Conservation (phyloP, 768 basidiomycete species). For the Tylopilus subfusipes region DNA sequence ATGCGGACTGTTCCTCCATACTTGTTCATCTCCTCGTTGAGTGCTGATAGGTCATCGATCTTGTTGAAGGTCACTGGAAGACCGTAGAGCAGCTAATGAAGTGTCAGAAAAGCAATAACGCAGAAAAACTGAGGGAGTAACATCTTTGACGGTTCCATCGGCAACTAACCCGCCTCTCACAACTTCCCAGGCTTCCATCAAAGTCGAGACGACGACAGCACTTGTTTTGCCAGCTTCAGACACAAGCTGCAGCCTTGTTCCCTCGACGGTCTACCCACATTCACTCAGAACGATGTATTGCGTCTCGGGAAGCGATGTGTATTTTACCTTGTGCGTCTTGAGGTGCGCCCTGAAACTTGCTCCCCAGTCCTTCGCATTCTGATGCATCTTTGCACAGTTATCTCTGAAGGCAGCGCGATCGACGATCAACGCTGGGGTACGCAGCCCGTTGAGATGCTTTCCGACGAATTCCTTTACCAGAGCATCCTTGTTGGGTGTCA, state of each 20-base stretch:
- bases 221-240: constrained; percentile 51
- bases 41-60: constrained; percentile 59
- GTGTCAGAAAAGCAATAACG: constrained; percentile 3
- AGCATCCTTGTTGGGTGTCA: constrained; percentile 44
- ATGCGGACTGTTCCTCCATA: constrained; percentile 62
- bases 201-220: constrained; percentile 75
- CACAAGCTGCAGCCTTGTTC: constrained; percentile 63
- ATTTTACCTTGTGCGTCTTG: constrained; percentile 76
- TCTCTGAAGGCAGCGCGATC: constrained; percentile 67
- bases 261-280: constrained; percentile 62
- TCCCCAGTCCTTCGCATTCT: constrained; percentile 60
- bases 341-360: constrained; percentile 78
- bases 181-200: constrained; percentile 79
- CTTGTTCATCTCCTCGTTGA: constrained; percentile 53
- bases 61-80: constrained; percentile 71
- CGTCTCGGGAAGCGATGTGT: not conserved
- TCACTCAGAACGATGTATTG: constrained; percentile 4
- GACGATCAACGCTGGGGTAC: constrained; percentile 77
- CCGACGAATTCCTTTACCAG: constrained; percentile 57
- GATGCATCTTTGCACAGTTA: constrained; percentile 75
- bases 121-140: constrained; percentile 27
- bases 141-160: constrained; percentile 76
- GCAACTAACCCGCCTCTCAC: constrained; percentile 62
- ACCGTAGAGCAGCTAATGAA: constrained; percentile 72
- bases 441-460: constrained; percentile 49